Percentiles rank a stretch among this genome's conserved stretches.
Conservation (phyloP, 805 yeast species). For the Metschnikowia drakensbergensis region DNA sequence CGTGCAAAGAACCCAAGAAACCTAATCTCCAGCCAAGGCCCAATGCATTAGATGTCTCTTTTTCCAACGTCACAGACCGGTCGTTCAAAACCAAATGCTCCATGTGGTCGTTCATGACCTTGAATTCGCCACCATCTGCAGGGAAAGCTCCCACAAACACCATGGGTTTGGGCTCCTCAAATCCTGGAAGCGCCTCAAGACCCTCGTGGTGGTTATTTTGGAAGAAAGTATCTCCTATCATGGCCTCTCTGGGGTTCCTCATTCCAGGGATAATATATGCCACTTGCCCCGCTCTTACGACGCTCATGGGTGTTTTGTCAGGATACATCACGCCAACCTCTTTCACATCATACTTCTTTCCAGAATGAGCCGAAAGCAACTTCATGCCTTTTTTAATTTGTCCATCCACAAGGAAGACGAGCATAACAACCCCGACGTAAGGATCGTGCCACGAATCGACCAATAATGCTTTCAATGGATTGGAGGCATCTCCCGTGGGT, state of each 20-base stretch:
- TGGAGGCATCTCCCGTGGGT: constrained; percentile 54
- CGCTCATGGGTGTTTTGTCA: constrained; percentile 62
- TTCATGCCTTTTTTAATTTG: constrained; percentile 67
- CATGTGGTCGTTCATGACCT: constrained; percentile 83
- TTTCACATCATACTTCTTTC: constrained; percentile 74
- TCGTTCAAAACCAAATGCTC: constrained; percentile 87
- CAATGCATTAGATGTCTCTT: constrained; percentile 88
- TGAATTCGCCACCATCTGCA: constrained; percentile 89
- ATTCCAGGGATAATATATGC: constrained; percentile 95
- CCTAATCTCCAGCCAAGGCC: constrained; percentile 99
- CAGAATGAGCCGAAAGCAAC: constrained; percentile 73
- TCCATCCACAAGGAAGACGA: constrained; percentile 86
- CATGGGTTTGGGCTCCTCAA: constrained; percentile 97
- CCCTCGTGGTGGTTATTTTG: constrained; percentile 50
- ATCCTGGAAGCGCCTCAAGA: constrained; percentile 84
- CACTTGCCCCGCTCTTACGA: constrained; percentile 83
- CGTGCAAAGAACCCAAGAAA: constrained; percentile 89
- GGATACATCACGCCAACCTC: constrained; percentile 97
- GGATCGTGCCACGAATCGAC: constrained; percentile 99
- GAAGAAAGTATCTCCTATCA: constrained; percentile 87
- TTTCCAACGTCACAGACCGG: constrained; percentile 81
- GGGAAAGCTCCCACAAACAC: constrained; percentile 98
- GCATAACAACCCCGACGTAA: constrained; percentile 83
- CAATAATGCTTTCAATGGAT: constrained; percentile 67
- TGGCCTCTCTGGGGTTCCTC: constrained; percentile 81